phyloP scores from a whole-genome alignment of 1,284 basidiomycete genomes.

The Cryptococcus maquisensis region DNA sequence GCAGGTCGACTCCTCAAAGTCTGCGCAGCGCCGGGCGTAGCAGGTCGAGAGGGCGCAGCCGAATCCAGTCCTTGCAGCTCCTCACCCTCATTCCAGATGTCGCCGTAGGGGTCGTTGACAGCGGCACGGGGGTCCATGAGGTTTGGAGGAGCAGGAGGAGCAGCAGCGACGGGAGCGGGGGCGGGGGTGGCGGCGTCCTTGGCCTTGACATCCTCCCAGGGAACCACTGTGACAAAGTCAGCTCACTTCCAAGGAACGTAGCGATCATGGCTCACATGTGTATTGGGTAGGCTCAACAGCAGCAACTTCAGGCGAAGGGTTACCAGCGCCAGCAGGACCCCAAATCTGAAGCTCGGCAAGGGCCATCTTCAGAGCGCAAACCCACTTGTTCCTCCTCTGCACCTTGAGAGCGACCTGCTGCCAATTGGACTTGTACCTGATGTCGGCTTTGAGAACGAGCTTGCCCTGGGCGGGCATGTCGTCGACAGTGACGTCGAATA shows the following conservation, averaged over 20 bases:
- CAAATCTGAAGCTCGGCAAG: slow-evolving; percentile 68
- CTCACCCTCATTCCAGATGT: slow-evolving; percentile 38
- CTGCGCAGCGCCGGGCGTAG: slow-evolving; percentile 24
- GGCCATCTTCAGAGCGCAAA: slow-evolving; percentile 74
- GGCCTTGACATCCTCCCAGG: slow-evolving; percentile 62
- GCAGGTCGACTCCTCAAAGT: neutral
- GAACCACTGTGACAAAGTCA: slow-evolving; percentile 52
- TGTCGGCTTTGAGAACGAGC: slow-evolving; percentile 72
- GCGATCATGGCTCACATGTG: slow-evolving; percentile 48
- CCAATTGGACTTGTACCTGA: slow-evolving; percentile 80
- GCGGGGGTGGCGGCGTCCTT: slow-evolving; percentile 27
- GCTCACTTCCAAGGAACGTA: neutral
- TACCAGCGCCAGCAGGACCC: slow-evolving; percentile 64
- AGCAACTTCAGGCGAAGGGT: slow-evolving; percentile 55
- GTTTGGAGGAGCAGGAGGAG: slow-evolving; percentile 31
- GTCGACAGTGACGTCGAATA: slow-evolving; percentile 59
- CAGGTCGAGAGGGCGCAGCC: slow-evolving; percentile 20
- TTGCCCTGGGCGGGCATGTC: slow-evolving; percentile 80
- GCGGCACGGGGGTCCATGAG: slow-evolving; percentile 37
- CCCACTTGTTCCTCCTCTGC: slow-evolving; percentile 82
- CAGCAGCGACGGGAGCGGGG: slow-evolving; percentile 43
- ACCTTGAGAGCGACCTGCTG: slow-evolving; percentile 69
- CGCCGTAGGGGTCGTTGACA: slow-evolving; percentile 39
- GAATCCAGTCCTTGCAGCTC: slow-evolving; percentile 16
- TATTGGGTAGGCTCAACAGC: slow-evolving; percentile 58